Base-by-base conservation (phyloP, 139 green algal genomes). In the Pycnococcus provasolii region DNA sequence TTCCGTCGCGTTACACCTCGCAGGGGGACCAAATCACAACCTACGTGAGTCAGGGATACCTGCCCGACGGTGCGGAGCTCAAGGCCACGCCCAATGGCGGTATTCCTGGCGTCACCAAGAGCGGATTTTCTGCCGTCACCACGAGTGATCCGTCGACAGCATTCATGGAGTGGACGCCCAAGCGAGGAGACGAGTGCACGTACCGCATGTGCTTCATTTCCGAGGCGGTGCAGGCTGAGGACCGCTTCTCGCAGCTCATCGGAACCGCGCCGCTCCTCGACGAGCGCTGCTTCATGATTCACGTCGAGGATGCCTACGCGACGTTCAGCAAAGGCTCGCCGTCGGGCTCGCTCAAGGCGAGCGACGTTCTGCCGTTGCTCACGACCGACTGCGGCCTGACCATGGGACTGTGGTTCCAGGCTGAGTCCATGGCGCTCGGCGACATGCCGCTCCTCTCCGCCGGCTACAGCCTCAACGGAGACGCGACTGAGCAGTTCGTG, bases 241-340 rank as follows among this genome's bases (percentile, higher is more conserved):
- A 26, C 26, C 26, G 26, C 26, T 26, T 26, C 26, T 26, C 26
- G 26, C 26, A 26, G 26, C 26, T 26, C 26, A 26, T 26, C 26
- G 26, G 26, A 26, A 26, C 26, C 26, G 62, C 66, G 40, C 45
- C 54, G 3, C 58, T 42, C 26, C 11, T 70, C 4, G 68, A 75
- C 42, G 68, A 75, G 68, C 62, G 68, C 11, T 75, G 68, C 68
- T 75, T 69, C 61, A 70, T 41, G 42, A 75, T 75, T 15, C 47
- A 53, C n/a, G 68, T 75, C 37, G 68, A 53, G 37, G 68, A 75
- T 47, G 6, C 8, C 4, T 41, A 26, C 61, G 50, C 54, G 53
- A 42, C 13, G 8, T 62, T 75, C 26, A 50, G 15, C 51, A 48
- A 48, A 15, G 58, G 66, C 3, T 45, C 51, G 48, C 4, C 42